Base-by-base conservation (phyloP, 2,329 filamentous ascomycete genomes). In the Metarhizium rileyi region DNA sequence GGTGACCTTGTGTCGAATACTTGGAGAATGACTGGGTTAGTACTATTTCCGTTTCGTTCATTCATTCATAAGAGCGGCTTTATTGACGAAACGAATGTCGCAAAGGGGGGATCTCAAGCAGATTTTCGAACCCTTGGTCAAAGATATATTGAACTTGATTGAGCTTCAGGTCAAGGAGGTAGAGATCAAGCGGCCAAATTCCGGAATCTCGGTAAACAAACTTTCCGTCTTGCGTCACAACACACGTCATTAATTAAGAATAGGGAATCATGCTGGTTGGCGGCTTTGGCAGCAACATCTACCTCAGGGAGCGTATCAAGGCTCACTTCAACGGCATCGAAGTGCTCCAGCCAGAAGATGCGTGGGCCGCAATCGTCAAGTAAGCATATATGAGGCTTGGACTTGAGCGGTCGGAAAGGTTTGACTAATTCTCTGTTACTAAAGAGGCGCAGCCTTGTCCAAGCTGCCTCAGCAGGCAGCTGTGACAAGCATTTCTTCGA, bases 21-120 rank as follows among this genome's bases (percentile, higher is more conserved):
- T 14, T 59, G 57, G 57, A 43, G 16, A 8, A 53, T 61, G 52
- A 59, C 48, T 8, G 52, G 52, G 54, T 57, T 53, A 18, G 44
- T 3, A 12, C 27, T 33, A 5, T 3, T 5, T 35, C 9, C 10
- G 9, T 44, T 4, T 1, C 12, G 2, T 12, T 26, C 27, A 2
- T 16, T 3, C 16, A 33, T 27, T 46, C 18, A 44, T 12, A 18
- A 2, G 8, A 33, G 40, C 27, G n/a, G 28, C 2, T 4, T 23
- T 40, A 6, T 47, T 4, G 25, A 10, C 55, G 53, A 0, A 9
- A 33, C 0, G 46, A n/a, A n/a, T n/a, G n/a, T n/a, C n/a, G n/a
- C n/a, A n/a, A n/a, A n/a, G n/a, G n/a, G n/a, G n/a, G n/a, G n/a
- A 52, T 2, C 9, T 59, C 6, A 38, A 43, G 0, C 26, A 5